Conservation (phyloP, 495 filamentous ascomycete genomes). For the Penicillium subrubescens region DNA sequence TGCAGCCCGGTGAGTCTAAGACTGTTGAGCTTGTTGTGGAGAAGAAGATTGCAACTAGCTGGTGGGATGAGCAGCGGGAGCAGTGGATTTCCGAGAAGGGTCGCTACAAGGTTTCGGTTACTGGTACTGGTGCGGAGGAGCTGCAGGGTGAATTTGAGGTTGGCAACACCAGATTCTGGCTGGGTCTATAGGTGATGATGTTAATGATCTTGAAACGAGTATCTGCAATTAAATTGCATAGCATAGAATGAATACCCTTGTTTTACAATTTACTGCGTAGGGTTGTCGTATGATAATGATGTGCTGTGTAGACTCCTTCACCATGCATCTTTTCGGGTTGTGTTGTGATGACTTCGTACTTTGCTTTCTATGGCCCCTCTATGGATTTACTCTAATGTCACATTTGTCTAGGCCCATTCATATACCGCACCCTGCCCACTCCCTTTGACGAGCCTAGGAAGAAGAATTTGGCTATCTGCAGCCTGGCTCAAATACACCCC, state of each 20-base stretch:
- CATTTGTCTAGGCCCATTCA: neutral
- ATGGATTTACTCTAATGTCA: neutral
- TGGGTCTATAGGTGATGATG: constrained; percentile 35
- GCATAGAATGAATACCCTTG: constrained; percentile 1
- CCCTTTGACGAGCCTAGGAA: constrained; percentile 25
- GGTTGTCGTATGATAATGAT: too few relatives aligned
- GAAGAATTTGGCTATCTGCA: constrained; percentile 18
- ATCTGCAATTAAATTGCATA: neutral
- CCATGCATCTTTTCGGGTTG: neutral
- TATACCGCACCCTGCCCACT: neutral
- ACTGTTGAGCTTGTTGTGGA: constrained; percentile 65
- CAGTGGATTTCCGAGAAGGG: constrained; percentile 83
- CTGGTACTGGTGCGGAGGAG: constrained; percentile 49
- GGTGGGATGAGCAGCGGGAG: constrained; percentile 71
- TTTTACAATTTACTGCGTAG: too few relatives aligned
- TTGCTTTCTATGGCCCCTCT: neutral
- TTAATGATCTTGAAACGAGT: neutral
- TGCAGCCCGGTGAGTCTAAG: constrained; percentile 70
- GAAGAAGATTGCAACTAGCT: constrained; percentile 75
- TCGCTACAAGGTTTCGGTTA: constrained; percentile 65
- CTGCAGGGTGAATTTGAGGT: constrained; percentile 53
- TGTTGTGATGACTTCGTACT: neutral
- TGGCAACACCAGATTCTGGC: constrained; percentile 61
- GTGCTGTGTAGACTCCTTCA: neutral
- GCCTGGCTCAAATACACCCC: constrained; percentile 24